Base-by-base conservation (phyloP, 768 basidiomycete genomes). In the Boletus patriciae region DNA sequence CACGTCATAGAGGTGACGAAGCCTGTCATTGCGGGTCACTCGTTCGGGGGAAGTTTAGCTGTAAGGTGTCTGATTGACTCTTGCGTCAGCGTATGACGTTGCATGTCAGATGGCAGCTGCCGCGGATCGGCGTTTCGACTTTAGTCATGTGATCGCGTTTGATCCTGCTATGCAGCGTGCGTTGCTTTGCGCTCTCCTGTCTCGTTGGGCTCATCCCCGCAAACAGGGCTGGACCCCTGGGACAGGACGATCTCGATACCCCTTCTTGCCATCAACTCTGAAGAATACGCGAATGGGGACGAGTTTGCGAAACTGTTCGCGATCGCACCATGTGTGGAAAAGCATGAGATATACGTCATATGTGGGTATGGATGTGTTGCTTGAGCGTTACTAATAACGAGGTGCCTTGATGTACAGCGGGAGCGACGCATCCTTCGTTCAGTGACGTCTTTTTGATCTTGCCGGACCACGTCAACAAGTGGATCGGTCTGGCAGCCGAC, bases 221-320 rank as follows among this genome's bases (percentile, higher is more conserved):
- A 4, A 23, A 50, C 31, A 70, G 74, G 71, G 10, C 51, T 71
- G 19, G 58, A 60, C 10, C 68, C 71, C 13, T 69, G 69, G 66
- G 59, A 47, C n/a, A 62, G 55, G 40, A 47, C 50, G 18, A 60
- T 69, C 12, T 63, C 67, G 38, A 66, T 67, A 13, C 76, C 75
- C 1, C 60, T 76, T 11, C 69, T 78, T n/a, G 72, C 74, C 12
- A 66, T 79, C 65, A 77, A 77, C 58, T 76, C 75, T 3, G 72
- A 75, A 21, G 77, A 77, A 37, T 77, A 76, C 60, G 71, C 73
- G 3, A 62, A 67, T 9, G 75, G 74, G 60, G 55, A 56, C 4
- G 70, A 79, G 52, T 78, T 74, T 58, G 27, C 51, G 9, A 66
- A 70, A 29, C 62, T 79, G 38, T 55, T 70, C 11, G 56, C 67